Evolutionary conservation across 805 yeast species (phyloP).

Genomic region (Lipomyces chichibuensis): DNA sequence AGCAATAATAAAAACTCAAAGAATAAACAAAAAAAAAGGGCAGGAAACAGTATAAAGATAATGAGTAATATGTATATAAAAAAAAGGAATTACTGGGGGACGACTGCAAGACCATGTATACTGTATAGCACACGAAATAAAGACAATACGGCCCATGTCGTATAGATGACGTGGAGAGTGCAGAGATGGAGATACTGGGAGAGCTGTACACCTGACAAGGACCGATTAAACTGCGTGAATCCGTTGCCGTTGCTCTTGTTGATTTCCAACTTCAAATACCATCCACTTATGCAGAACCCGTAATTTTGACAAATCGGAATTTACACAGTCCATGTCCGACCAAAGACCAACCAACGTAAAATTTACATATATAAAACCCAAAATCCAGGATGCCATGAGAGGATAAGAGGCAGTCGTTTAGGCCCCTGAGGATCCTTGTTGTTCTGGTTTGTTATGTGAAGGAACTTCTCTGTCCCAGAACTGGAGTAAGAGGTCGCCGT

Average conservation of each 20-base stretch:
- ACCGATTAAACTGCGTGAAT: background rate
- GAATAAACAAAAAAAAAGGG: background rate
- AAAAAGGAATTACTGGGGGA: background rate
- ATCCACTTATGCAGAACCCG: background rate
- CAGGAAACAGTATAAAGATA: background rate
- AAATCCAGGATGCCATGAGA: background rate
- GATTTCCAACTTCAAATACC: background rate
- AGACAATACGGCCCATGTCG: too few species aligned
- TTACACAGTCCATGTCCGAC: background rate
- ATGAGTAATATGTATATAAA: background rate
- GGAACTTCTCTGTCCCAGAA: slow-evolving; percentile 68
- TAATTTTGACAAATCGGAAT: background rate
- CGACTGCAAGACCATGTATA: background rate
- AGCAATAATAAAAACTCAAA: background rate
- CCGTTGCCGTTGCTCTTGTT: background rate
- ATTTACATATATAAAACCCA: background rate
- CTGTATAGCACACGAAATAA: background rate
- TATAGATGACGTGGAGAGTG: background rate
- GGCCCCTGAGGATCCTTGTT: background rate
- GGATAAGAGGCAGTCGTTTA: background rate
- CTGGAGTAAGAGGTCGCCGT: slow-evolving; percentile 80
- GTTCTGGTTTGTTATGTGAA: background rate
- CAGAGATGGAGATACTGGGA: background rate
- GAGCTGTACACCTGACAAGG: background rate
- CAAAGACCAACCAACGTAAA: background rate